phyloP scores from a whole-genome alignment of 2,329 filamentous ascomycete genomes.

The Ceratocystiopsis minuta region DNA sequence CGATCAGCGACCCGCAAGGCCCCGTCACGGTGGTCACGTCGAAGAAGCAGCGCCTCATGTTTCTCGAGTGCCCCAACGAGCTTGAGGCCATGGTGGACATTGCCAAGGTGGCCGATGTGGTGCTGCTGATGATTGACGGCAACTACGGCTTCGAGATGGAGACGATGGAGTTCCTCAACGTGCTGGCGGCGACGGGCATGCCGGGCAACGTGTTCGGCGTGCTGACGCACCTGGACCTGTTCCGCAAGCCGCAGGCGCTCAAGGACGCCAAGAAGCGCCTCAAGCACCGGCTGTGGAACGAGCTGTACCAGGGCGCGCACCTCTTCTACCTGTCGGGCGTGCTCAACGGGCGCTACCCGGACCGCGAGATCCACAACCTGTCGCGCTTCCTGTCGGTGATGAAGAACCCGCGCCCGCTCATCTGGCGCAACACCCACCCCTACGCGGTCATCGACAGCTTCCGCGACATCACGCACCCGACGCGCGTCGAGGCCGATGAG shows the following conservation, averaged over 20 bases:
- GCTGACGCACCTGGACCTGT: constrained; percentile 86
- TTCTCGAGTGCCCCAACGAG: constrained; percentile 93
- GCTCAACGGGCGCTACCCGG: constrained; percentile 89
- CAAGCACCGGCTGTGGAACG: constrained; percentile 92
- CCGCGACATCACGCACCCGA: constrained; percentile 85
- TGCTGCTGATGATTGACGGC: constrained; percentile 93
- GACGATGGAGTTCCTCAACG: constrained; percentile 97
- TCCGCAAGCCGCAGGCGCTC: constrained; percentile 79
- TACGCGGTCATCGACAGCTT: constrained; percentile 90
- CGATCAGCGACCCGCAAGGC: constrained; percentile 71
- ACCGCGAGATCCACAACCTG: constrained; percentile 89
- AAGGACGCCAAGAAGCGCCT: constrained; percentile 90
- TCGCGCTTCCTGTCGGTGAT: constrained; percentile 93
- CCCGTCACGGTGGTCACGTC: constrained; percentile 93
- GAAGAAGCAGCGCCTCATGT: constrained; percentile 85
- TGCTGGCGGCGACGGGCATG: constrained; percentile 88
- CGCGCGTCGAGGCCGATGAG: constrained; percentile 68
- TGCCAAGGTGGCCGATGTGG: constrained; percentile 92
- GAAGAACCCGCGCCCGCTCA: constrained; percentile 93
- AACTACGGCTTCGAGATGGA: constrained; percentile 99
- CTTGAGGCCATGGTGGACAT: constrained; percentile 94
- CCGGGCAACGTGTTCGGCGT: constrained; percentile 97
- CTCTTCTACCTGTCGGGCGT: constrained; percentile 94
- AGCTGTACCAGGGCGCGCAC: constrained; percentile 91
- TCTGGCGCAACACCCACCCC: constrained; percentile 93